Base-by-base conservation (phyloP, 805 yeast species). In the Metschnikowia rubicola region DNA sequence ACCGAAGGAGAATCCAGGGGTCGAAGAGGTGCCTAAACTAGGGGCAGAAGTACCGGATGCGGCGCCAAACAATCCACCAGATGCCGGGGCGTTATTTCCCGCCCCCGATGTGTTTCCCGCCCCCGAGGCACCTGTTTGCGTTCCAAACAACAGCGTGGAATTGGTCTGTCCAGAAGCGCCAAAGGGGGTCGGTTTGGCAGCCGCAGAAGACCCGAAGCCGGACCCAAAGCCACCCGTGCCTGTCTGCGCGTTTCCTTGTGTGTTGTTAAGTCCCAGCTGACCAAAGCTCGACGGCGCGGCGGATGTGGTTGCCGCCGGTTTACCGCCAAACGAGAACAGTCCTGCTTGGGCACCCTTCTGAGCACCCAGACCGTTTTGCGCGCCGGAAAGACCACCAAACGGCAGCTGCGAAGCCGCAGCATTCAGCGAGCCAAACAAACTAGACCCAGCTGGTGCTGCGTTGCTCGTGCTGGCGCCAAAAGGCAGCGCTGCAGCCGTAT, bases 1-100 rank as follows among this genome's bases (percentile, higher is more conserved):
- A 19, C 44, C 55, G 29, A 46, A 50, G 34, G 43, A 41, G 28
- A 39, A 54, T 12, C 55, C 51, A 11, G 58, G 48, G 36, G 33
- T 47, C 4, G 38, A 44, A n/a, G 42, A 43, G 11, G 37, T 26
- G 6, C 43, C 39, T 2, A 37, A 17, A 9, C 49, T n/a, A 13
- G 54, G 26, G 8, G 37, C 37, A 13, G 41, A 7, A 11, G 34
- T 36, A 36, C 35, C 35, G n/a, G 40, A 38, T 7, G 43, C 11
- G 40, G 39, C 46, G 8, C 50, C 46, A 7, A 50, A 44, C 10
- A 44, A 13, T 8, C 52, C 37, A 10, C 49, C 38, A 3, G 44
- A 17, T 11, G 40, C 39, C n/a, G 39, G 39, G 8, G 37, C 12
- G 13, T 26, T 15, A 21, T 13, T 39, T 1, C 39, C 39, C 2